Percentiles rank a stretch among this genome's conserved stretches.
Evolutionary conservation across 495 filamentous ascomycete genomes (phyloP).

Genomic region (Niebla homalea): DNA sequence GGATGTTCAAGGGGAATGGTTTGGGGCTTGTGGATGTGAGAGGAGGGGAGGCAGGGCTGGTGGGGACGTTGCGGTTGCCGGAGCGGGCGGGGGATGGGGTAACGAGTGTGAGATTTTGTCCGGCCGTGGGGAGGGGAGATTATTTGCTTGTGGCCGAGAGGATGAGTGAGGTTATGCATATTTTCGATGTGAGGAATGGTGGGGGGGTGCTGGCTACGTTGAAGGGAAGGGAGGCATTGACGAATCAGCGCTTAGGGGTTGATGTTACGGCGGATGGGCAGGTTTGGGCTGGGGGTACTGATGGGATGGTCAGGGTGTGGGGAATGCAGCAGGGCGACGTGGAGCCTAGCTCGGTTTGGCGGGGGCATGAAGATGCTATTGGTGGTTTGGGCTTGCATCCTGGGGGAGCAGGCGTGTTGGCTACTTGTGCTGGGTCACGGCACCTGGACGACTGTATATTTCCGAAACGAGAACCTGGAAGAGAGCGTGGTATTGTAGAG

Average conservation of each 20-base stretch:
- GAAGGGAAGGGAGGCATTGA: conserved; percentile 51
- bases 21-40: conserved; percentile 64
- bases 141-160: conserved; percentile 86
- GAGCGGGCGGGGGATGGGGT: conserved; percentile 41
- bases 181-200: conserved; percentile 74
- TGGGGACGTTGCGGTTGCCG: conserved; percentile 50
- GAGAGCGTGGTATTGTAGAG: neutral
- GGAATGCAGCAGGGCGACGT: conserved; percentile 39
- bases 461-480: no score
- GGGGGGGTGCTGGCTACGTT: conserved; percentile 57
- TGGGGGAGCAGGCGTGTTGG: conserved; percentile 47
- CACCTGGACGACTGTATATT: conserved; percentile 11
- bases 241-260: conserved; percentile 67
- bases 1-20: conserved; percentile 57
- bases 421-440: conserved; percentile 60
- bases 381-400: conserved; percentile 53
- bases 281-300: conserved; percentile 73
- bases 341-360: conserved; percentile 44
- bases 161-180: conserved; percentile 52
- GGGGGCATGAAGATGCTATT: conserved; percentile 47
- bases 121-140: conserved; percentile 48
- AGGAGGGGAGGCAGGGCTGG: conserved; percentile 35
- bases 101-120: conserved; percentile 65
- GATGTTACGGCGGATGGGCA: conserved; percentile 42
- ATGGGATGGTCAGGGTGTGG: conserved; percentile 70